These are phyloP conservation scores for Austroboletus novae-zelandiae DNA, from an alignment of 1,284 basidiomycete genomes.

Conservation along the genomic window DNA sequence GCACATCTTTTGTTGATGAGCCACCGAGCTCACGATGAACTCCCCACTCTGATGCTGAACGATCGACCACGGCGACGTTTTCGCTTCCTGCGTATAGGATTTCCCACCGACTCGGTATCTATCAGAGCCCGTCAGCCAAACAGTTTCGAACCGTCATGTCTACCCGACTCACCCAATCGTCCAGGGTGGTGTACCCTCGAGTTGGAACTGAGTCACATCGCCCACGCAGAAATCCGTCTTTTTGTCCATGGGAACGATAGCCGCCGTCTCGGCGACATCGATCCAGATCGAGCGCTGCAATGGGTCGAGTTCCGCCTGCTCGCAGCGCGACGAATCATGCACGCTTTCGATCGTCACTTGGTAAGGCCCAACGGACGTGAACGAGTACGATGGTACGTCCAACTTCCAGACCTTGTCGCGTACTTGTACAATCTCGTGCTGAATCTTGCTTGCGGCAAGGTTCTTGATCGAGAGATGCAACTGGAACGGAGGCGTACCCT, in stretches of 20 bases:
- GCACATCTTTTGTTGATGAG: constrained; percentile 90
- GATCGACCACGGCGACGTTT: constrained; percentile 79
- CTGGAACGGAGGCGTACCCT: constrained; percentile 88
- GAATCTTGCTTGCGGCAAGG: constrained; percentile 63
- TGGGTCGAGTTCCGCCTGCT: constrained; percentile 66
- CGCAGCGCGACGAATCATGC: constrained; percentile 78
- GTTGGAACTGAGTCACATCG: constrained; percentile 86
- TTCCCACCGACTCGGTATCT: constrained; percentile 85
- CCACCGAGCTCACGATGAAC: constrained; percentile 82
- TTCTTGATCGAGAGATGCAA: constrained; percentile 76
- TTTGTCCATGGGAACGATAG: constrained; percentile 82
- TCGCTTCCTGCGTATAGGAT: constrained; percentile 71
- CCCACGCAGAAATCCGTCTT: constrained; percentile 88
- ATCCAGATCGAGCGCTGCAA: constrained; percentile 67
- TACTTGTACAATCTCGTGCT: constrained; percentile 57
- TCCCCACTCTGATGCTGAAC: constrained; percentile 79
- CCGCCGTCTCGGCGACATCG: constrained; percentile 93
- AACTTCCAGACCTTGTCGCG: constrained; percentile 71
- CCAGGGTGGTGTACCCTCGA: constrained; percentile 97
- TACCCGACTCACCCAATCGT: constrained; percentile 70
- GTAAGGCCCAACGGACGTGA: constrained; percentile 79
- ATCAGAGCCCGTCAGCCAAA: constrained; percentile 6
- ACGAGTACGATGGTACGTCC: constrained; percentile 68
- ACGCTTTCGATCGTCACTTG: constrained; percentile 75
- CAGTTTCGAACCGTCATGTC: not conserved